Evolutionary conservation across 2,329 filamentous ascomycete genomes (phyloP), one percentile per base, ranked within the genome.

Genomic region (Phyllosticta citribraziliensis): DNA sequence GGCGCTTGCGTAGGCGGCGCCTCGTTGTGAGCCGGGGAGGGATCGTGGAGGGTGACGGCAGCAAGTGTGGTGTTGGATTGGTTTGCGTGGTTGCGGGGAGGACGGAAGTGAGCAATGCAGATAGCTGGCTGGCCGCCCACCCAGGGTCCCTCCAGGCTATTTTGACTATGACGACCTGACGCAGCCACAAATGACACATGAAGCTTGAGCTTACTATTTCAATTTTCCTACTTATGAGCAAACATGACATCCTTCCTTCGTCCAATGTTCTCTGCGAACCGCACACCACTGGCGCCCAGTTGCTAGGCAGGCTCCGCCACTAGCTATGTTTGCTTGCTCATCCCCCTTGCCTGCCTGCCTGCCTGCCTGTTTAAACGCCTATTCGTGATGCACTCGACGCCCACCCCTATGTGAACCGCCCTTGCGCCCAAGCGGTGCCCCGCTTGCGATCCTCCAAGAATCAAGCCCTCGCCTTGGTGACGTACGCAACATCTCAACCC

Each of bases 1-100:
- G 51, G 50, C 63, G 58, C 52, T 53, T 40, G 62, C 55, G 24
- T 54, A 51, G 52, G 6, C 19, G 24, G 61, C 6, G 33, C 33
- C 33, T 14, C 5, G 11, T 40, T 12, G 14, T 6, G 33, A 40
- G 33, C 12, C 33, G 33, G 14, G 33, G 11, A 14, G 33, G 33
- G 14, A 40, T 33, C 9, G 30, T 12, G 33, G 33, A 40, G 33
- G 5, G 33, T 40, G 33, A 11, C 33, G 2, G 33, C 27, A 30
- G 27, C 6, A 17, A 11, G 9, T 9, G 33, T 14, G 33, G 33
- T 40, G 33, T 40, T 40, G 10, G 33, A 40, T 40, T 40, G 33
- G 33, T 14, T 40, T 40, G 33, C 14, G 33, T 14, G 33, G 33
- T 40, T 40, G 33, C 33, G 33, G 33, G 33, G 33, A 40, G 33